phyloP scores from a whole-genome alignment of 164 flowering plant species.

The Piper longum region DNA sequence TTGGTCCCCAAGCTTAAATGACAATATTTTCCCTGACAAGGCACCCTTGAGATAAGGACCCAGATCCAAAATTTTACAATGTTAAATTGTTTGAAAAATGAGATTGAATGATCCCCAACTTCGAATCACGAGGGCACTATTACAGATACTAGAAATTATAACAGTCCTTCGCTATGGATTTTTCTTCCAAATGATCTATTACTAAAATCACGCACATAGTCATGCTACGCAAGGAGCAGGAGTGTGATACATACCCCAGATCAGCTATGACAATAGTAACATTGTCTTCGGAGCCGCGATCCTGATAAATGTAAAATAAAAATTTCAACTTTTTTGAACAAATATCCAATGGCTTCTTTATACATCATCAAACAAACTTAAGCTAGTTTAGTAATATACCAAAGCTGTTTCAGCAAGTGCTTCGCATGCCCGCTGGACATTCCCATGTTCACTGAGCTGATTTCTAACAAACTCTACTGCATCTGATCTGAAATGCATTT shows the following conservation, averaged over 20 bases:
- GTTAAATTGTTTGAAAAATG: too few relatives aligned
- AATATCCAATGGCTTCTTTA: too few relatives aligned
- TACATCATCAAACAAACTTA: not conserved
- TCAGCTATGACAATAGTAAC: constrained; percentile 81
- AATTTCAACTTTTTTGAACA: not conserved
- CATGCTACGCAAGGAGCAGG: not conserved
- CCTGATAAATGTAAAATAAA: constrained; percentile 30
- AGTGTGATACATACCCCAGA: constrained; percentile 50
- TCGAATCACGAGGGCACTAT: too few relatives aligned
- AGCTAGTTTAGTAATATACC: constrained; percentile 27
- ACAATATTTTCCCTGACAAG: too few relatives aligned
- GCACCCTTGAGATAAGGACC: too few relatives aligned
- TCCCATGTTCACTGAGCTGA: constrained; percentile 75
- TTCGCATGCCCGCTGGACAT: constrained; percentile 85
- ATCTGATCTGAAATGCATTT: constrained; percentile 31
- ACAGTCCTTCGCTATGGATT: too few relatives aligned
- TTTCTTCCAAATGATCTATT: too few relatives aligned
- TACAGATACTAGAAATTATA: too few relatives aligned
- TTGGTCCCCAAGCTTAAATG: too few relatives aligned
- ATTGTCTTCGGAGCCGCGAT: constrained; percentile 72
- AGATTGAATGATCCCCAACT: too few relatives aligned
- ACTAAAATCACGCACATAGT: too few relatives aligned
- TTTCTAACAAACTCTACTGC: constrained; percentile 63
- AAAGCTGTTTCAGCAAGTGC: constrained; percentile 68
- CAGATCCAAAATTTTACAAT: too few relatives aligned